These are phyloP conservation scores for Suillus hirtellus DNA, from an alignment of 768 basidiomycete genomes.

Conservation along the genomic window DNA sequence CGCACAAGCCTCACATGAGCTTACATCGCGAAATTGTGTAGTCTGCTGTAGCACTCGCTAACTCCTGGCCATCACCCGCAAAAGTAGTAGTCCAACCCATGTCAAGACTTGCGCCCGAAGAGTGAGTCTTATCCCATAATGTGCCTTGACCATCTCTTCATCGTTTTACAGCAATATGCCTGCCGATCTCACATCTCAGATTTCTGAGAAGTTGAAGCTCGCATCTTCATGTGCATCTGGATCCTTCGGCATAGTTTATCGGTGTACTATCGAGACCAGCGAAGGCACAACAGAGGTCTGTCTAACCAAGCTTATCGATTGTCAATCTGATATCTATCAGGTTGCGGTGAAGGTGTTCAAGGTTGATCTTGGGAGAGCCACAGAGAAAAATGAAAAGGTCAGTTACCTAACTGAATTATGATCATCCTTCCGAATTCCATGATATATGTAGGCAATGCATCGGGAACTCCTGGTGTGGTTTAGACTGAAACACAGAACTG, in stretches of 20 bases:
- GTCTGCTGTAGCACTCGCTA: too few relatives aligned
- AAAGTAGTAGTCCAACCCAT: too few relatives aligned
- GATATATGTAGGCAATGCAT: conserved; percentile 13
- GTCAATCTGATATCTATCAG: not conserved
- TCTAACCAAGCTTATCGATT: not conserved
- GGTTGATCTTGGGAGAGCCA: not conserved
- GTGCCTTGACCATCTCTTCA: not conserved
- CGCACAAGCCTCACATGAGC: too few relatives aligned
- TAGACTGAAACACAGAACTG: conserved; percentile 18
- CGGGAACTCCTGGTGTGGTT: conserved; percentile 26
- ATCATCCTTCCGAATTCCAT: not conserved
- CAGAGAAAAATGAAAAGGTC: not conserved
- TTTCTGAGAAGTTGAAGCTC: not conserved
- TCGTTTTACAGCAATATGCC: not conserved
- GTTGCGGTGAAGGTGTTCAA: not conserved
- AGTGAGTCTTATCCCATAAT: not conserved
- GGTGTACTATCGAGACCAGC: not conserved
- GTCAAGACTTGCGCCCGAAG: not conserved
- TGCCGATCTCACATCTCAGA: not conserved
- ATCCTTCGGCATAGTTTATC: not conserved
- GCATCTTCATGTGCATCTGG: not conserved
- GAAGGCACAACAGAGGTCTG: not conserved
- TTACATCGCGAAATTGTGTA: too few relatives aligned
- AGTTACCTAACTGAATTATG: not conserved
- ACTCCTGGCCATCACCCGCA: too few relatives aligned